phyloP scores from a whole-genome alignment of 345 rosid species.

The Kandelia obovata region DNA sequence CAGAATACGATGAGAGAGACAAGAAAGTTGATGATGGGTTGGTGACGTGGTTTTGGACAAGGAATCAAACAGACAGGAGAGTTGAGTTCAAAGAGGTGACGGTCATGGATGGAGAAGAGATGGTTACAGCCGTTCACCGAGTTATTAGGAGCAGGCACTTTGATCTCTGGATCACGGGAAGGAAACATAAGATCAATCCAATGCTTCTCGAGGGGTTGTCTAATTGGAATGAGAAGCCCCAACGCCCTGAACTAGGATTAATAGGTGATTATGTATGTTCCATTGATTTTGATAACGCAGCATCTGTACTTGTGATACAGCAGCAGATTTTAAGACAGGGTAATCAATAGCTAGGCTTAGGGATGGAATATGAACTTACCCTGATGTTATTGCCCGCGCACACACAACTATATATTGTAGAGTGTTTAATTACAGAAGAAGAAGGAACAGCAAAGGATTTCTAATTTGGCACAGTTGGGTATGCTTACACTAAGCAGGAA shows the following conservation, averaged over 20 bases:
- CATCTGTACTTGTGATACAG: background rate
- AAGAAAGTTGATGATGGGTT: conserved; percentile 3
- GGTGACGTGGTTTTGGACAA: background rate
- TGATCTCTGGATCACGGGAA: background rate
- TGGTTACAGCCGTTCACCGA: background rate
- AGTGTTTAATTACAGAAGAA: too few species aligned
- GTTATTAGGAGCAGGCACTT: background rate
- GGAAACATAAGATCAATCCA: background rate
- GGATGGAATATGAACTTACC: too few species aligned
- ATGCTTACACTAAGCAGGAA: too few species aligned
- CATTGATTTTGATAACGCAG: background rate
- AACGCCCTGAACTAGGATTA: background rate
- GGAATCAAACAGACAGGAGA: background rate
- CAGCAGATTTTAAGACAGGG: background rate
- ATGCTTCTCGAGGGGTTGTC: background rate
- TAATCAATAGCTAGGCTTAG: too few species aligned
- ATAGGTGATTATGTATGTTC: background rate
- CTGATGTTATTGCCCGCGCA: too few species aligned
- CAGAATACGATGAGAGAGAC: background rate
- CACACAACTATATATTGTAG: too few species aligned
- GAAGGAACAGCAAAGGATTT: too few species aligned
- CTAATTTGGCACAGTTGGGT: too few species aligned
- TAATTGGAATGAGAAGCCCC: background rate
- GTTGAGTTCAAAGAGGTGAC: background rate
- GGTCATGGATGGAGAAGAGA: background rate